Percentiles rank a stretch among this genome's conserved stretches.
Conservation (phyloP, 2,329 filamentous ascomycete genomes). For the Botrytis medusae region DNA sequence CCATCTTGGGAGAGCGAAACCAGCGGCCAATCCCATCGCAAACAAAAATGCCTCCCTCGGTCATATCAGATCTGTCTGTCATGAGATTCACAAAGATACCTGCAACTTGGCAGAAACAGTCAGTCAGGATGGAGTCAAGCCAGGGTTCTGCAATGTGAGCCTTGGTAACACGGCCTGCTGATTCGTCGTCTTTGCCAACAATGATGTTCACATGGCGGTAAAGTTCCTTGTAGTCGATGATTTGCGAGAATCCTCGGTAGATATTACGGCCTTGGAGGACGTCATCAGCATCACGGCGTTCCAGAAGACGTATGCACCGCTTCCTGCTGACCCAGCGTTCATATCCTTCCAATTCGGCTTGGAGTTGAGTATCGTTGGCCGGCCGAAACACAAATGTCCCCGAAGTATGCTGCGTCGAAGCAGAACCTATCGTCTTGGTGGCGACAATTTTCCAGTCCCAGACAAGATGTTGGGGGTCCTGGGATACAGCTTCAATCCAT, state of each 20-base stretch:
- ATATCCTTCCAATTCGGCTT: too few relatives aligned
- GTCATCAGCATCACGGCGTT: neutral
- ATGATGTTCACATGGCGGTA: constrained; percentile 41
- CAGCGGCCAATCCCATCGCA: constrained; percentile 38
- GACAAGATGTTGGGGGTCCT: too few relatives aligned
- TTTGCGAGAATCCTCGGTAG: constrained; percentile 42
- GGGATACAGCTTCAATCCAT: too few relatives aligned
- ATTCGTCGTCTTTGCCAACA: constrained; percentile 36
- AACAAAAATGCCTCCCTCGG: constrained; percentile 40
- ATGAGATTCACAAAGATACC: constrained; percentile 44
- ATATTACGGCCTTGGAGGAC: constrained; percentile 34
- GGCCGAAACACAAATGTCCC: too few relatives aligned
- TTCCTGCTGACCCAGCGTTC: too few relatives aligned
- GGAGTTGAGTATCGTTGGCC: too few relatives aligned
- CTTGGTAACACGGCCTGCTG: constrained; percentile 34
- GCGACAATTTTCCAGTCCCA: too few relatives aligned
- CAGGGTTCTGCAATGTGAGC: constrained; percentile 24
- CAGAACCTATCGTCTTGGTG: too few relatives aligned
- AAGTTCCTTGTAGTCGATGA: constrained; percentile 41
- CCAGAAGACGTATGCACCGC: too few relatives aligned
- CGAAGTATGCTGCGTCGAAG: too few relatives aligned
- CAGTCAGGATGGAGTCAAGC: constrained; percentile 27
- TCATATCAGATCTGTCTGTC: constrained; percentile 30
- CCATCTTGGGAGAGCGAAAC: constrained; percentile 39
- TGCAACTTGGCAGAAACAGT: constrained; percentile 42